phyloP scores from a whole-genome alignment of 805 yeast genomes.

The Tetrapisispora phaffii region DNA sequence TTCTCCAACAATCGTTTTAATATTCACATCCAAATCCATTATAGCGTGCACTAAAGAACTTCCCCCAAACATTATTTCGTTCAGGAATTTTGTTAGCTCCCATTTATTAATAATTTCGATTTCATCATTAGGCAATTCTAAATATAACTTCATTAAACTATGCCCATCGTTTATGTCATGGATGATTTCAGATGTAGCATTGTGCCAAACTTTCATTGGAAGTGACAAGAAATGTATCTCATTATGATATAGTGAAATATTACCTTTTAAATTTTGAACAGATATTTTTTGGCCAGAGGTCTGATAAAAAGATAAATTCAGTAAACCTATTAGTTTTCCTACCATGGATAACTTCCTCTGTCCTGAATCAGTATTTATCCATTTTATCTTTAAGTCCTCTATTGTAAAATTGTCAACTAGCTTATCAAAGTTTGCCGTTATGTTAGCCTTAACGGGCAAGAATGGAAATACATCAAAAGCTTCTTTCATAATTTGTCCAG shows the following conservation, averaged over 20 bases:
- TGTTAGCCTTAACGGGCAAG: slow-evolving; percentile 15
- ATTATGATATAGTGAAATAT: slow-evolving; percentile 33
- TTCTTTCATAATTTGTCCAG: slow-evolving; percentile 9
- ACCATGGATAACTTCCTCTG: slow-evolving; percentile 28
- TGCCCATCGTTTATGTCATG: slow-evolving; percentile 14
- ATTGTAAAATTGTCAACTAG: slow-evolving; percentile 32
- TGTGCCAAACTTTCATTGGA: slow-evolving; percentile 37
- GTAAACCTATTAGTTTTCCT: slow-evolving; percentile 31
- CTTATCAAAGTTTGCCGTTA: slow-evolving; percentile 15
- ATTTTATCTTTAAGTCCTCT: slow-evolving; percentile 29
- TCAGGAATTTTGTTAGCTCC: slow-evolving; percentile 36
- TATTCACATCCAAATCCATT: slow-evolving; percentile 18
- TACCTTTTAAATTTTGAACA: slow-evolving; percentile 35
- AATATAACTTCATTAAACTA: slow-evolving; percentile 29
- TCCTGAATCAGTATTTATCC: slow-evolving; percentile 25
- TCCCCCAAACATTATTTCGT: slow-evolving; percentile 35
- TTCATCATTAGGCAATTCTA: slow-evolving; percentile 35
- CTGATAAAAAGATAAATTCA: slow-evolving; percentile 28
- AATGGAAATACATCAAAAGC: slow-evolving; percentile 13
- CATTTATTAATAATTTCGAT: slow-evolving; percentile 34
- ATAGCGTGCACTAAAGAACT: slow-evolving; percentile 23
- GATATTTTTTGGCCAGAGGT: slow-evolving; percentile 17
- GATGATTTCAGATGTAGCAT: slow-evolving; percentile 32
- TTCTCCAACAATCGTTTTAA: slow-evolving; percentile 21
- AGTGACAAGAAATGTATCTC: slow-evolving; percentile 36